These are phyloP conservation scores for Talaromyces sp. DNA, from an alignment of 2,329 filamentous ascomycete genomes.

Conservation along the genomic window DNA sequence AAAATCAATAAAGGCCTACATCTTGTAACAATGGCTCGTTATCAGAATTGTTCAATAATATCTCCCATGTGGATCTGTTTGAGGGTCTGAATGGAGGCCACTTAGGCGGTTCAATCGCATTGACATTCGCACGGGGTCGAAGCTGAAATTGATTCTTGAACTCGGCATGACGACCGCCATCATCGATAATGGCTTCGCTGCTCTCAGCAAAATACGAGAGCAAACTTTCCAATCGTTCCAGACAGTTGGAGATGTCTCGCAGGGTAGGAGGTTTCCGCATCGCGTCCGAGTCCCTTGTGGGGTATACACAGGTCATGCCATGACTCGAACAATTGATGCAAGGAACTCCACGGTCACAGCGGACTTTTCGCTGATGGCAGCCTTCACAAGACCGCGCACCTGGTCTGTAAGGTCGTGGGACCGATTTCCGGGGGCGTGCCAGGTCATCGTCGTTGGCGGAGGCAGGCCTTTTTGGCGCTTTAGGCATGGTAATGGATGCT, in stretches of 20 bases:
- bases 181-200: background rate
- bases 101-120: background rate
- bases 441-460: background rate
- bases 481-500: background rate
- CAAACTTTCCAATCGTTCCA: constrained; percentile 12
- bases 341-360: constrained; percentile 22
- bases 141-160: background rate
- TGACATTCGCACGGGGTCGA: background rate
- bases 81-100: constrained; percentile 1
- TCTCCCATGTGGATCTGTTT: constrained; percentile 11
- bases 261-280: constrained; percentile 12
- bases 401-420: constrained; percentile 1
- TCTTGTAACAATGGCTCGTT: constrained; percentile 3
- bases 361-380: constrained; percentile 24
- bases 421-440: background rate
- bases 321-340: constrained; percentile 20
- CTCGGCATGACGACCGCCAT: background rate
- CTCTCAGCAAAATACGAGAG: constrained; percentile 8
- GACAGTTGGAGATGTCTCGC: constrained; percentile 13
- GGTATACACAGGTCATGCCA: constrained; percentile 13
- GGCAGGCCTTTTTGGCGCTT: background rate
- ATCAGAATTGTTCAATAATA: constrained; percentile 13
- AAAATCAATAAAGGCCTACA: background rate
- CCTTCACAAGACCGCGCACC: constrained; percentile 15
- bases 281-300: constrained; percentile 11